These are phyloP conservation scores for Mortierella sp. DNA, from an alignment of 371 early-diverging fungal species.

Conservation along the genomic window DNA sequence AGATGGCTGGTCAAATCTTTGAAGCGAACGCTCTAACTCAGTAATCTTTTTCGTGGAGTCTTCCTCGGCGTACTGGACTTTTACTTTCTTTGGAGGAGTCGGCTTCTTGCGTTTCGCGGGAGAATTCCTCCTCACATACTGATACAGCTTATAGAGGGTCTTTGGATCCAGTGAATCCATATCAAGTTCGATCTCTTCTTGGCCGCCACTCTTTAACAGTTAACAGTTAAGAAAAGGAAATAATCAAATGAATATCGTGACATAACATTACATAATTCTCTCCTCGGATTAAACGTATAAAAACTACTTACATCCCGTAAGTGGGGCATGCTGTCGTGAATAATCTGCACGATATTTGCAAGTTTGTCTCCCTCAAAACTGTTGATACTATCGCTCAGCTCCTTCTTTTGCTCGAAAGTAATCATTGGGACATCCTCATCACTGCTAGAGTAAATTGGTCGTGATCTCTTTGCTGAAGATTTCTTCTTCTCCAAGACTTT, in stretches of 20 bases:
- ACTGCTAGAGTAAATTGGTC: conserved; percentile 34
- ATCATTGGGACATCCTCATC: conserved; percentile 68
- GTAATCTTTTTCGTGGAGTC: conserved; percentile 68
- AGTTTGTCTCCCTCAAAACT: conserved; percentile 82
- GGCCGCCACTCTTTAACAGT: conserved; percentile 66
- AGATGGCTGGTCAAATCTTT: conserved; percentile 63
- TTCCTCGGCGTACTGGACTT: conserved; percentile 64
- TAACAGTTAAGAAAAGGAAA: neutral
- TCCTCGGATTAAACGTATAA: neutral
- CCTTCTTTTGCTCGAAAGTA: conserved; percentile 91
- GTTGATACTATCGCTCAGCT: conserved; percentile 88
- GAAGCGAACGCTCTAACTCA: conserved; percentile 73
- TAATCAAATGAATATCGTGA: neutral
- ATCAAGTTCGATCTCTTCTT: conserved; percentile 95
- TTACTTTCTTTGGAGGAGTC: conserved; percentile 58
- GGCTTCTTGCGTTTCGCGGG: conserved; percentile 21
- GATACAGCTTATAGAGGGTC: conserved; percentile 89
- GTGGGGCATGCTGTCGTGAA: conserved; percentile 87
- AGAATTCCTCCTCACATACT: conserved; percentile 80
- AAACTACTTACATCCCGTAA: conserved; percentile 71
- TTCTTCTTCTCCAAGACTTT: conserved; percentile 31
- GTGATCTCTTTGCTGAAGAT: conserved; percentile 32
- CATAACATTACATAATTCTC: neutral
- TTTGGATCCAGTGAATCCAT: conserved; percentile 88
- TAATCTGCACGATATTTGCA: conserved; percentile 86